Conservation (phyloP, 495 filamentous ascomycete species). For the Lasiosphaeria miniovina region DNA sequence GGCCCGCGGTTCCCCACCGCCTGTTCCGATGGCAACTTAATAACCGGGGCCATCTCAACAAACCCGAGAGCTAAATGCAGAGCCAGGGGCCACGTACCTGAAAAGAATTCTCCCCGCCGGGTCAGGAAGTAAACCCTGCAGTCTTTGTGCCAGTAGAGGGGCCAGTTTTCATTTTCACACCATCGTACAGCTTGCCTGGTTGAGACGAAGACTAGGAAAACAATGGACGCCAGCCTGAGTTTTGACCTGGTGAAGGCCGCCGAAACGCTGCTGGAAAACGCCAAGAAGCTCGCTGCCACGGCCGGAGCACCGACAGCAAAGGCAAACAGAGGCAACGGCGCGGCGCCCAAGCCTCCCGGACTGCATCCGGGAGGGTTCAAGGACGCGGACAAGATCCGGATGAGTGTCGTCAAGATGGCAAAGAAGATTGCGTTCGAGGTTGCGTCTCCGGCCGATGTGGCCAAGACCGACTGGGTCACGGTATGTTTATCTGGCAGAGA, state of each 20-base stretch:
- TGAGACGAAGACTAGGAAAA: neutral
- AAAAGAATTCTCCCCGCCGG: too few relatives aligned
- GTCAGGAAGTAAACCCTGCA: too few relatives aligned
- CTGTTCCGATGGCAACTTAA: too few relatives aligned
- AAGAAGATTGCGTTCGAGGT: constrained; percentile 25
- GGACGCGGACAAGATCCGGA: neutral
- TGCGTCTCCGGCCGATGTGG: constrained; percentile 16
- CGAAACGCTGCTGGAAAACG: constrained; percentile 23
- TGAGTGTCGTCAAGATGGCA: constrained; percentile 18
- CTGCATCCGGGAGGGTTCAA: neutral
- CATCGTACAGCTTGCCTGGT: neutral
- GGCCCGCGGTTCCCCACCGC: too few relatives aligned
- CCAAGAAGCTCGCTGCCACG: constrained; percentile 13
- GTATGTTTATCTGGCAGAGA: constrained; percentile 8
- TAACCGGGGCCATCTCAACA: too few relatives aligned
- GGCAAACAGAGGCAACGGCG: constrained; percentile 3
- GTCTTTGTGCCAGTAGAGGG: too few relatives aligned
- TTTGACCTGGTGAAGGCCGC: constrained; percentile 29
- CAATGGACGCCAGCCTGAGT: neutral
- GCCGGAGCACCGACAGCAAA: neutral
- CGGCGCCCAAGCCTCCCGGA: neutral
- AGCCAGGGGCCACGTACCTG: too few relatives aligned
- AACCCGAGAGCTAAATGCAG: too few relatives aligned
- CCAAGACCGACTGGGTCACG: constrained; percentile 26
- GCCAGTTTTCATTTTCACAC: too few relatives aligned